Conservation (phyloP, 1,284 basidiomycete genomes). For the Apiotrichum mycotoxinovorans region DNA sequence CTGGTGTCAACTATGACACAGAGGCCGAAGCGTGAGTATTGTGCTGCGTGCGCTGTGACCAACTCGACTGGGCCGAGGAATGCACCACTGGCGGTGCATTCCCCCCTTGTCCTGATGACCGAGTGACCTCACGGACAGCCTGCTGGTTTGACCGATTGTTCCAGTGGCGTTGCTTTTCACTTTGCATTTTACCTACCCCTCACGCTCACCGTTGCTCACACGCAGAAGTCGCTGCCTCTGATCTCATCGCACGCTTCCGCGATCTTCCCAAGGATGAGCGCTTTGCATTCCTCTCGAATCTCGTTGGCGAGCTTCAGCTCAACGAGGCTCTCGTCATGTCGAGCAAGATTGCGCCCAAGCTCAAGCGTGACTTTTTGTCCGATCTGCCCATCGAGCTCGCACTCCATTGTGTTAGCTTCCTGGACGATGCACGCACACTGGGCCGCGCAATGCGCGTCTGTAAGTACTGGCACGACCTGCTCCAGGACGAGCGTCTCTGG, state of each 20-base stretch:
- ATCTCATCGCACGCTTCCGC: conserved; percentile 29
- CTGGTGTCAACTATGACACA: not conserved
- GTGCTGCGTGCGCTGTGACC: too few relatives aligned
- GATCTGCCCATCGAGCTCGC: conserved; percentile 81
- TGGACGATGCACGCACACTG: conserved; percentile 77
- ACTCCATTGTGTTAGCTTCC: conserved; percentile 72
- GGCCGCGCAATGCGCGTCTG: conserved; percentile 70
- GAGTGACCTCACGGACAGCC: too few relatives aligned
- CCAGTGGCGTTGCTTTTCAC: too few relatives aligned
- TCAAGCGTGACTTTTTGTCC: conserved; percentile 81
- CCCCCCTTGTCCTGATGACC: too few relatives aligned
- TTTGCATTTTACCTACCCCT: too few relatives aligned
- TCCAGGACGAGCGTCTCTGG: conserved; percentile 84
- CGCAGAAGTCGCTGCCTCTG: conserved; percentile 1
- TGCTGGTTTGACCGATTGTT: too few relatives aligned
- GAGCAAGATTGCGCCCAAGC: conserved; percentile 66
- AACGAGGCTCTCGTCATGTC: conserved; percentile 77
- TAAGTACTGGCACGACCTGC: conserved; percentile 69
- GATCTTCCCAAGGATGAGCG: conserved; percentile 45
- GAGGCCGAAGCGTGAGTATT: not conserved
- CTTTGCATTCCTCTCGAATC: conserved; percentile 60
- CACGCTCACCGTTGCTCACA: not conserved
- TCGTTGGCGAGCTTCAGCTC: conserved; percentile 65
- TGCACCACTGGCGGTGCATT: too few relatives aligned
- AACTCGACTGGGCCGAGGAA: too few relatives aligned